Percentiles rank a stretch among this genome's conserved stretches.
Conservation (phyloP, 225 moss, liverwort and hornwort species). For the Sphagnum tenellum region DNA sequence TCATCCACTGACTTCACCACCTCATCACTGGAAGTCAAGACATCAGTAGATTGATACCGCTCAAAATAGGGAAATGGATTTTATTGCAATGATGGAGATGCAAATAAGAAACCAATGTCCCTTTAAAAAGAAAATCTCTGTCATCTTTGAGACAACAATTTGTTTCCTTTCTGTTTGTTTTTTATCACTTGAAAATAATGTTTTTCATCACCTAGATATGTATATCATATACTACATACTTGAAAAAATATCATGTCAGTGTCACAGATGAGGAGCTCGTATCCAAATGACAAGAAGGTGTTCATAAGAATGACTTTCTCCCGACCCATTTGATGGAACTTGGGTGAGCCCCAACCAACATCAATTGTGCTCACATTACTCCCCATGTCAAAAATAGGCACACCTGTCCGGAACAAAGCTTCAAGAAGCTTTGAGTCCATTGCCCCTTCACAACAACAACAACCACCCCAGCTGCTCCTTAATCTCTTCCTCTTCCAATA, state of each 20-base stretch:
- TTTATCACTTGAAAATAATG: no score
- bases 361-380: conserved; percentile 85
- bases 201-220: neutral
- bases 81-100: conserved; percentile 13
- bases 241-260: conserved; percentile 86
- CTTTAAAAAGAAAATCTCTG: no score
- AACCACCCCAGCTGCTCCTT: no score
- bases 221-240: conserved; percentile 28
- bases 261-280: conserved; percentile 86
- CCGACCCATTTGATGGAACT: conserved; percentile 94
- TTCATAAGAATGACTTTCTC: conserved; percentile 92
- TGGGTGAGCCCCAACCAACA: conserved; percentile 92
- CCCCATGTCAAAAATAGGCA: conserved; percentile 87
- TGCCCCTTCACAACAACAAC: conserved; percentile 58
- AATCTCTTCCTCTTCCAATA: no score
- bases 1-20: conserved; percentile 68
- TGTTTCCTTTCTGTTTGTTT: no score
- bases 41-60: conserved; percentile 71
- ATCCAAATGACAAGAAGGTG: conserved; percentile 63
- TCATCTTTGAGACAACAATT: no score
- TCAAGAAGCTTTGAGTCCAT: conserved; percentile 80
- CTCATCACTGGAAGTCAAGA: conserved; percentile 86
- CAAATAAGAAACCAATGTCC: neutral
- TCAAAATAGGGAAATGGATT: conserved; percentile 82
- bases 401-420: conserved; percentile 75